Base-by-base conservation (phyloP, 345 rosid genomes). In the Leavenworthia alabamica region DNA sequence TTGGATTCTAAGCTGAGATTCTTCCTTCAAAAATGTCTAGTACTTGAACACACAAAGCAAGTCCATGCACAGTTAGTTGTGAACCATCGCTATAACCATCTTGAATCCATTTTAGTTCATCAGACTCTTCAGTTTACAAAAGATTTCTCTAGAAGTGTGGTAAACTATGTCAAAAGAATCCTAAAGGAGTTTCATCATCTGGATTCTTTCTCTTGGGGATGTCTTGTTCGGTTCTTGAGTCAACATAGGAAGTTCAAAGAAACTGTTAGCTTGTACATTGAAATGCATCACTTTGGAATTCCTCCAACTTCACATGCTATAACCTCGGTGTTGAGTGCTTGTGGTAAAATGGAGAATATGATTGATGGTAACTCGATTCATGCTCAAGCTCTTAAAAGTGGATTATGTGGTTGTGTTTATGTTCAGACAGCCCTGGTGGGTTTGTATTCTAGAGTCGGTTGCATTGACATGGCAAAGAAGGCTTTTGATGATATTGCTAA, bases 401-500 rank as follows among this genome's bases (percentile, higher is more conserved):
- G 90, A 2, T 72, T 82, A 26, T 74, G 78, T 39, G 60, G 77
- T 4, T 82, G 89, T 71, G 81, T 89, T 11, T 89, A 82, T 70
- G 89, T 80, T n/a, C 83, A 81, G 69, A 81, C 89, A 2, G 83
- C 86, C 48, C 77, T 86, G 4, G 77, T 86, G 43, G 94, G 83
- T 79, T 63, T 86, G 8, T 84, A 84, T 66, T 66, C 79, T 1
- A 83, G 81, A 53, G 62, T 81, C 9, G 84, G 86, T 33, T 75
- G 67, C 28, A 64, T 82, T 75, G 72, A 62, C 36, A 67, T 62
- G 57, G 91, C 91, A 0, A 70, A 55, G 56, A 81, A 56, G 71
- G 87, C 73, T 20, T 86, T 82, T 72, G 77, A 71, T 62, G 82
- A 79, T 14, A 77, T 72, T 68, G 61, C 62, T 19, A 70, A 62